phyloP scores from a whole-genome alignment of 2,329 filamentous ascomycete genomes.

The Plectosphaerella sp. region DNA sequence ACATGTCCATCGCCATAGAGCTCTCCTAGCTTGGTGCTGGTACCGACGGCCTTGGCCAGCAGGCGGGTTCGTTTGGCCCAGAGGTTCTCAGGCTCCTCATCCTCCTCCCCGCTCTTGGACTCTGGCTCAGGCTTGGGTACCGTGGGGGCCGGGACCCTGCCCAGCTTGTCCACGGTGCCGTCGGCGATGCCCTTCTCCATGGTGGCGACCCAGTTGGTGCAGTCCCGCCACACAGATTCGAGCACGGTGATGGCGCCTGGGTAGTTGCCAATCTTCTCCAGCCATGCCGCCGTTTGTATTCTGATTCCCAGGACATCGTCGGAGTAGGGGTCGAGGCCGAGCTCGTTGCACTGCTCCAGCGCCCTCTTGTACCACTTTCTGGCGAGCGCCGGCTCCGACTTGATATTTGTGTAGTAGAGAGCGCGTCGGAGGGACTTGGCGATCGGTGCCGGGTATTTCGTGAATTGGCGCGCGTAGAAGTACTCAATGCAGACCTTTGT shows the following conservation, averaged over 20 bases:
- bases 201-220: constrained; percentile 53
- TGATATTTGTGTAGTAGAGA: constrained; percentile 79
- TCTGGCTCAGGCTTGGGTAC: neutral
- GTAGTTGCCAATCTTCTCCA: constrained; percentile 72
- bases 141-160: constrained; percentile 26
- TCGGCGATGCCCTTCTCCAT: constrained; percentile 47
- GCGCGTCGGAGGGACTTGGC: constrained; percentile 77
- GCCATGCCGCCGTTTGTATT: constrained; percentile 72
- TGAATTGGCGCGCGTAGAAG: constrained; percentile 52
- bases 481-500: constrained; percentile 46
- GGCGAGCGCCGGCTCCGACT: constrained; percentile 69
- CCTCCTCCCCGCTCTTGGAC: constrained; percentile 6
- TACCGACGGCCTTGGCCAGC: constrained; percentile 68
- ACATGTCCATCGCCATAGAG: constrained; percentile 76
- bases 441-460: constrained; percentile 62
- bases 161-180: constrained; percentile 35
- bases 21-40: constrained; percentile 79
- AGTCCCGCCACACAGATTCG: constrained; percentile 70
- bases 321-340: constrained; percentile 81
- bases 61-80: constrained; percentile 61
- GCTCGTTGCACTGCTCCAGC: constrained; percentile 65
- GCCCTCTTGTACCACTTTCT: constrained; percentile 81
- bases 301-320: constrained; percentile 89
- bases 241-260: constrained; percentile 70
- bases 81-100: constrained; percentile 36